Base-by-base conservation (phyloP, 2,329 filamentous ascomycete genomes). In the Fusarium praegraminearum region DNA sequence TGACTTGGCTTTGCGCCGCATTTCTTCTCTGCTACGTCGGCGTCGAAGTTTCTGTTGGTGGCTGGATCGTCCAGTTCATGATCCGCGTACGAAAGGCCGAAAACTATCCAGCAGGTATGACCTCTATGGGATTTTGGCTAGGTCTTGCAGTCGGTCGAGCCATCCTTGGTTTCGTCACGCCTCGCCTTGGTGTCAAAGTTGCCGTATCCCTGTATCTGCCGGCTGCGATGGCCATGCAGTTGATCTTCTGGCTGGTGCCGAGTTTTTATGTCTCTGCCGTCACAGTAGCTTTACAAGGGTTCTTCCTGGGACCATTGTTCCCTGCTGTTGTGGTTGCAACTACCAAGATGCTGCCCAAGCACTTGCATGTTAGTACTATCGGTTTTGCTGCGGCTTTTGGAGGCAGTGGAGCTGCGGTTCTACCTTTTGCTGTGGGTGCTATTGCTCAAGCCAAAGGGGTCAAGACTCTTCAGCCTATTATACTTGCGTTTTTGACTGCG, bases 31-130 rank as follows among this genome's bases (percentile, higher is more conserved):
- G 87, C 33, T 95, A 95, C 73, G 90, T 94, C 1, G 93, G 93
- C 10, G 83, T 89, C 2, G 92, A 96, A 77, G 90, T 92, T 45
- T 89, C 90, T 0, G 84, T 94, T 1, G 91, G 91, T 22, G 93
- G 93, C 7, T 96, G 93, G 93, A 92, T 96, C 59, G 90, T 94
- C 54, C 89, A 90, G 7, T 95, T 96, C 78, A 95, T 96, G 91
- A 89, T 93, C 28, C 85, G 88, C 35, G 89, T 93, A 8, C 87
- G 93, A 8, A 78, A 89, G n/a, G 91, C 89, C 1, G 85, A 82
- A 5, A 80, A 87, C 0, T 94, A 94, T 70, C 87, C 88, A 1
- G 89, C 89, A 28, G 92, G 92, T 12, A 91, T 95, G 84, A 89
- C 89, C 0, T 89, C 90, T 0, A 93, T 91, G 3, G 92, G 92